Evolutionary conservation across 805 yeast species (phyloP).

Genomic region (Saturnispora zaruensis): DNA sequence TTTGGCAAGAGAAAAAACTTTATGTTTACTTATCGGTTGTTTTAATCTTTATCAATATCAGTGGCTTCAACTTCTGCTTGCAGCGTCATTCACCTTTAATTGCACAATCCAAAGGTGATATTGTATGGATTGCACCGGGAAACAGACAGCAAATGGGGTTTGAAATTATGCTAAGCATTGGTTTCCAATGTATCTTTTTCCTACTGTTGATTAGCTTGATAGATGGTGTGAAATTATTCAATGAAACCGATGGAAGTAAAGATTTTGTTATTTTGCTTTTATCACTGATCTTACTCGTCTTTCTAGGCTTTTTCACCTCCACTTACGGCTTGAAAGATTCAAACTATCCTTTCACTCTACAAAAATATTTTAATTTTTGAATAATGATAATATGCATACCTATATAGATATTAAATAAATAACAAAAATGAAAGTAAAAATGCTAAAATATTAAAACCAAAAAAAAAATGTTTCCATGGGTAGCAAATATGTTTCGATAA

Average conservation of each 20-base stretch:
- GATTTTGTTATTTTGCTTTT: slow-evolving; percentile 1
- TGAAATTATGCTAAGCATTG: slow-evolving; percentile 49
- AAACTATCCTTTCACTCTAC: slow-evolving; percentile 36
- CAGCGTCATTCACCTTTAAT: slow-evolving; percentile 57
- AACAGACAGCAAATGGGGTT: slow-evolving; percentile 61
- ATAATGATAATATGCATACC: not conserved
- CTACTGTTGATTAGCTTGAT: slow-evolving; percentile 34
- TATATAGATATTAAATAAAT: not conserved
- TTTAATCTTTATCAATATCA: slow-evolving; percentile 36
- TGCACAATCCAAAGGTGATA: slow-evolving; percentile 39
- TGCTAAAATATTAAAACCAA: not conserved
- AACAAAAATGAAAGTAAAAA: not conserved
- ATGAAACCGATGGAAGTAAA: not conserved
- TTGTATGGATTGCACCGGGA: slow-evolving; percentile 52
- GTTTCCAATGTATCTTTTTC: slow-evolving; percentile 42
- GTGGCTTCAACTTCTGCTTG: slow-evolving; percentile 59
- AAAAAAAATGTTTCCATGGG: no score
- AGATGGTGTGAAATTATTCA: slow-evolving; percentile 10
- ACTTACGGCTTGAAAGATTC: slow-evolving; percentile 39
- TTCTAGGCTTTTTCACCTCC: slow-evolving; percentile 22
- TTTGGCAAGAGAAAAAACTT: slow-evolving; percentile 11
- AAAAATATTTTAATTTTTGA: not conserved
- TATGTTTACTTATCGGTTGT: slow-evolving; percentile 28
- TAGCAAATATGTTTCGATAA: not conserved
- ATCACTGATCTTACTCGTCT: slow-evolving; percentile 2